Evolutionary conservation across 139 green algal species (phyloP), one percentile per base, ranked within the genome.

Genomic region (Micractinium conductrix): DNA sequence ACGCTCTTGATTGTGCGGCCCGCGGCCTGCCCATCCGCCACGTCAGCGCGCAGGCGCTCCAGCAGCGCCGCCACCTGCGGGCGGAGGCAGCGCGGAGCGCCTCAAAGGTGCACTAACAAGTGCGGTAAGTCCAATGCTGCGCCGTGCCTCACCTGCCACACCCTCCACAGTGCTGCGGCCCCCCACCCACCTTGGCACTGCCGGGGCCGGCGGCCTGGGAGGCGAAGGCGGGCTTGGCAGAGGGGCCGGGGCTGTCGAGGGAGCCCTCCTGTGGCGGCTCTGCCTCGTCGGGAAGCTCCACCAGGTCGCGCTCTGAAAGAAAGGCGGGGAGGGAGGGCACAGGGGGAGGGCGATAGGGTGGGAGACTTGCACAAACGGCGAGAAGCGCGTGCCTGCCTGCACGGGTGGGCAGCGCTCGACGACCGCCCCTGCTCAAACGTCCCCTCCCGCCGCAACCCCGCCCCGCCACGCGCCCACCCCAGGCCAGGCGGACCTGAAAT

Each of bases 1-100:
- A 98, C 90, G 33, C 93, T 91, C 87, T 97, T 96, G n/a, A 86
- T 63, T 4, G 79, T 73, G 6, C 33, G 71, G 40, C 72, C 88
- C 43, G 62, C 83, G 30, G 69, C 72, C 48, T 42, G 62, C 60
- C 58, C 26, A 10, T 33, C 72, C 24, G 53, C 79, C 69, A 35
- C 69, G 80, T 85, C 81, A 9, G 40, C 50, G 40, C 72, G 62
- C 68, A 92, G 84, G n/a, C 43, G 65, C 38, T 68, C n/a, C 70
- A 94, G 55, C 38, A 94, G 85, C 6, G 85, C 88, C 42, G 81
- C 81, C 38, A n/a, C n/a, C n/a, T n/a, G n/a, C n/a, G n/a, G n/a
- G n/a, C n/a, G n/a, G n/a, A n/a, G n/a, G n/a, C n/a, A n/a, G n/a
- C n/a, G n/a, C n/a, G n/a, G n/a, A n/a, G n/a, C n/a, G n/a, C n/a